Percentiles rank a stretch among this genome's conserved stretches.
Evolutionary conservation across 352 stramenopile species (phyloP).

Genomic region (Pythium myriotylum): DNA sequence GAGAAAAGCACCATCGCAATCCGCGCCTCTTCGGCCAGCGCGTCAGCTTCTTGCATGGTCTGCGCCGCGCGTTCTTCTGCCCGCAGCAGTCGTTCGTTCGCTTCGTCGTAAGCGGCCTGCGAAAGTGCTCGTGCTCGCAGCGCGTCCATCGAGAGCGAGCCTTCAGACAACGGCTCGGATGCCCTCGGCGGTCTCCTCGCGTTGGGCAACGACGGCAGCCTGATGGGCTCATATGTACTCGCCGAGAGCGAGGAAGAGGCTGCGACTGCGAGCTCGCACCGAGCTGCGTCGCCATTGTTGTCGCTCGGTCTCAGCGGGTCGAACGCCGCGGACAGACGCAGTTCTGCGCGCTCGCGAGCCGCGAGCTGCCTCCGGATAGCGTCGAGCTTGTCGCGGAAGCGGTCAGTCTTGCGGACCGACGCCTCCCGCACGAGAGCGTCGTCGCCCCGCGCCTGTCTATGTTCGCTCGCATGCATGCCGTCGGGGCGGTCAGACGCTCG

Average conservation of each 20-base stretch:
- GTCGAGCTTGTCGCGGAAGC: slow-evolving; percentile 45
- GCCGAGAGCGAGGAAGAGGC: not conserved
- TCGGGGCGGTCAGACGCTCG: not conserved
- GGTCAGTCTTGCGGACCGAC: slow-evolving; percentile 45
- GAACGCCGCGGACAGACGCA: not conserved
- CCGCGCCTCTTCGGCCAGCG: slow-evolving; percentile 57
- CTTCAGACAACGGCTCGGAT: slow-evolving; percentile 22
- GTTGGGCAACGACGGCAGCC: slow-evolving; percentile 19
- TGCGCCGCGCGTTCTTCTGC: slow-evolving; percentile 36
- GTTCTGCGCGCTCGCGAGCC: slow-evolving; percentile 20
- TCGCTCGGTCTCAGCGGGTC: not conserved
- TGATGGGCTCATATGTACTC: slow-evolving; percentile 17
- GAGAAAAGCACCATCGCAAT: slow-evolving; percentile 62
- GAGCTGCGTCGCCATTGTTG: slow-evolving; percentile 8
- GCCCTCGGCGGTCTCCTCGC: slow-evolving; percentile 2
- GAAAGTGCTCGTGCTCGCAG: slow-evolving; percentile 35
- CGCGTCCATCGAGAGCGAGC: slow-evolving; percentile 43
- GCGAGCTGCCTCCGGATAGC: slow-evolving; percentile 45
- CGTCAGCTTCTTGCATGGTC: slow-evolving; percentile 44
- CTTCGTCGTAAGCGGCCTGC: slow-evolving; percentile 36
- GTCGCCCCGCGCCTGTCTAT: not conserved
- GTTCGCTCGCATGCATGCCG: not conserved
- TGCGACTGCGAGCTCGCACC: not conserved
- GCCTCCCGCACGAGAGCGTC: slow-evolving; percentile 11
- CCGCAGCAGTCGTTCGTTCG: slow-evolving; percentile 29